Evolutionary conservation across 2,329 filamentous ascomycete genomes (phyloP).

Genomic region (Rasamsonia emersonii): DNA sequence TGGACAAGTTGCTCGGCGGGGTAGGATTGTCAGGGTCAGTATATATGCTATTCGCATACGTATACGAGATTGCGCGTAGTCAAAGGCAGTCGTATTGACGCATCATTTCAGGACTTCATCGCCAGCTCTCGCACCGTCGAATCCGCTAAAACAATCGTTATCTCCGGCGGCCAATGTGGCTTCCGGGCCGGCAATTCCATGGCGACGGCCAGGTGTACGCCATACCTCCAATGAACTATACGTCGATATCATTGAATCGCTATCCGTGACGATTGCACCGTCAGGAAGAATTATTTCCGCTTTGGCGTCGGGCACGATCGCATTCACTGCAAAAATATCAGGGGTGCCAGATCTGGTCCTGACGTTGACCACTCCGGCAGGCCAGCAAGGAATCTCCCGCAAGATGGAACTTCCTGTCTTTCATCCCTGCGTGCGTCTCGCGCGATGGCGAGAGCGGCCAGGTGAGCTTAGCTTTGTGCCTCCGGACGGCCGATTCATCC

Average conservation of each 20-base stretch:
- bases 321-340: conserved; percentile 90
- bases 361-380: conserved; percentile 68
- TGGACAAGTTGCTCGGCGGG: conserved; percentile 80
- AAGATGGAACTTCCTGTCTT: conserved; percentile 87
- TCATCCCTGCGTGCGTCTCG: conserved; percentile 85
- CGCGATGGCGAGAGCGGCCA: conserved; percentile 79
- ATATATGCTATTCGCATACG: too few relatives aligned
- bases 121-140: conserved; percentile 31
- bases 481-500: conserved; percentile 85
- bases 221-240: conserved; percentile 97
- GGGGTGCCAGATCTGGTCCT: conserved; percentile 86
- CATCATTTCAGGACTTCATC: conserved; percentile 31
- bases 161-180: conserved; percentile 20
- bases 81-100: too few relatives aligned
- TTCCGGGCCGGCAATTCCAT: conserved; percentile 58
- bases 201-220: conserved; percentile 83
- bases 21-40: conserved; percentile 70
- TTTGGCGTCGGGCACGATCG: conserved; percentile 83
- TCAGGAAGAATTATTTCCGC: conserved; percentile 81
- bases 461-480: conserved; percentile 94
- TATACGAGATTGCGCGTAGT: too few relatives aligned
- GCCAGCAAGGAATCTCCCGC: conserved; percentile 64
- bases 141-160: conserved; percentile 33
- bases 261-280: conserved; percentile 80
- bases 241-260: conserved; percentile 85